phyloP scores from a whole-genome alignment of 805 yeast species.

The Schwanniomyces vanrijiae region DNA sequence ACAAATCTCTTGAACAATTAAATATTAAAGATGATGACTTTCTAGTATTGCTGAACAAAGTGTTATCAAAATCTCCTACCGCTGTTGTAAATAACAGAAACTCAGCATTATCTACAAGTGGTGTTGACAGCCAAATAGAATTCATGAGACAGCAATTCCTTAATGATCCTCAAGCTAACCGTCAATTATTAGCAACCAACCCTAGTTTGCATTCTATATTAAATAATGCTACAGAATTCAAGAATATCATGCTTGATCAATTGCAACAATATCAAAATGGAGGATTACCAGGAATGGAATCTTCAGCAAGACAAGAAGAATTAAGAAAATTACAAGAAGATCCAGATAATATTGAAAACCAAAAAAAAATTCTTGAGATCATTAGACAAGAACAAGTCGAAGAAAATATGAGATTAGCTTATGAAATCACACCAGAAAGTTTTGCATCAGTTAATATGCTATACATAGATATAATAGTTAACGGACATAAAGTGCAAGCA shows the following conservation, averaged over 20 bases:
- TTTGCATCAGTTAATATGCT: constrained; percentile 84
- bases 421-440: constrained; percentile 87
- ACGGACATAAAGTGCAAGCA: constrained; percentile 81
- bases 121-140: constrained; percentile 41
- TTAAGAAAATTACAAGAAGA: constrained; percentile 53
- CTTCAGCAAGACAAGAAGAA: constrained; percentile 40
- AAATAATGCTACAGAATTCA: constrained; percentile 50
- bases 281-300: constrained; percentile 26
- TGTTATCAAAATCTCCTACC: constrained; percentile 8
- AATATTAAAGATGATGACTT: constrained; percentile 61
- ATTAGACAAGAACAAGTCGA: constrained; percentile 73
- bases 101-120: constrained; percentile 6
- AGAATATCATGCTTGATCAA: constrained; percentile 33
- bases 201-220: constrained; percentile 51
- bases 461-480: constrained; percentile 73
- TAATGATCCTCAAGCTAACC: constrained; percentile 38
- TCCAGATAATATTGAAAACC: constrained; percentile 72
- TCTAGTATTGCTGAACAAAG: constrained; percentile 36
- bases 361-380: constrained; percentile 61
- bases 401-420: constrained; percentile 75
- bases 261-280: constrained; percentile 28
- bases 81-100: constrained; percentile 1
- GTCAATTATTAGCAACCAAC: constrained; percentile 32
- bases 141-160: constrained; percentile 48
- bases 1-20: constrained; percentile 43